These are phyloP conservation scores for Populus hybrid DNA, from an alignment of 441 rosid genomes.

Conservation along the genomic window DNA sequence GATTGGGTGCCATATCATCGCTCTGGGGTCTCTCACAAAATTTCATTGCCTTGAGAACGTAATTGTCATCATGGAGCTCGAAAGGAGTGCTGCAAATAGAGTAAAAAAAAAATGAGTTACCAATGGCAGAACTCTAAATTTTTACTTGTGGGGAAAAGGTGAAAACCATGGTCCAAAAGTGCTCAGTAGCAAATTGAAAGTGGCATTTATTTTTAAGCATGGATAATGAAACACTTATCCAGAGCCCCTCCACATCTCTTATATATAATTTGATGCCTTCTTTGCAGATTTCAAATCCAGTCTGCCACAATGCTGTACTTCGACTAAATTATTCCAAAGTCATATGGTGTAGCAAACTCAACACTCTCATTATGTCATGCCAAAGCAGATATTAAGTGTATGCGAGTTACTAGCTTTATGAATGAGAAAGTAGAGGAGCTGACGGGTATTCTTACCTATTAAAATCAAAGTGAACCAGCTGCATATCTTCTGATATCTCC, in stretches of 20 bases:
- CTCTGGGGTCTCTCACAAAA: conserved; percentile 59
- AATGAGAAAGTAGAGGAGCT: conserved; percentile 7
- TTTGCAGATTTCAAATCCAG: background rate
- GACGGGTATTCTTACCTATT: conserved; percentile 54
- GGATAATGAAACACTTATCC: background rate
- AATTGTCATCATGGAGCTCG: conserved; percentile 96
- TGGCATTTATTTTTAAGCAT: background rate
- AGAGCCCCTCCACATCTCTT: background rate
- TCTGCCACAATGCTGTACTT: background rate
- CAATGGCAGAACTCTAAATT: background rate
- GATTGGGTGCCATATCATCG: conserved; percentile 32
- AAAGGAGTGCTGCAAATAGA: conserved; percentile 78
- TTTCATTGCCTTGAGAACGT: conserved; percentile 93
- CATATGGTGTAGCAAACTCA: background rate
- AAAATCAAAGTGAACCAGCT: conserved; percentile 98
- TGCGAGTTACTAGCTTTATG: background rate
- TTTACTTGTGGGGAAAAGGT: background rate
- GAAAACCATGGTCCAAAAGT: background rate
- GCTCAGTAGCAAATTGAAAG: background rate
- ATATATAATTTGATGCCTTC: conserved; percentile 6
- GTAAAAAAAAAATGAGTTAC: background rate
- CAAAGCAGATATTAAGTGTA: background rate
- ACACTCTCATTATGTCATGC: background rate
- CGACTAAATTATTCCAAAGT: background rate
- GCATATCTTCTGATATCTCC: conserved; percentile 99